These are phyloP conservation scores for Parastagonospora avenae DNA, from an alignment of 2,329 filamentous ascomycete genomes.

Conservation along the genomic window DNA sequence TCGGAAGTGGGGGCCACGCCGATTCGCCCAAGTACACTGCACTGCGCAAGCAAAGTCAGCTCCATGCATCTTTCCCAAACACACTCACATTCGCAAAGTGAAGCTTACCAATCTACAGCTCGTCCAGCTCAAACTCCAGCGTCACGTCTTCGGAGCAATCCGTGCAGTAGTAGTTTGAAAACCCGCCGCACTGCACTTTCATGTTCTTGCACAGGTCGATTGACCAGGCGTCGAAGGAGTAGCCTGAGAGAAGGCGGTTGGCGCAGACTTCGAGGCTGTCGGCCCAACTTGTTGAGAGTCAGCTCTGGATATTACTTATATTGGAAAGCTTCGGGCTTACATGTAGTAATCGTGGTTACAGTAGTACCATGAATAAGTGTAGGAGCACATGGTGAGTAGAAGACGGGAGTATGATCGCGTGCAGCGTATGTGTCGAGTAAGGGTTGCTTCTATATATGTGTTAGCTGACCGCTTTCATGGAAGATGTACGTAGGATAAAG, in stretches of 20 bases:
- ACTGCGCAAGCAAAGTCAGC: conserved; percentile 16
- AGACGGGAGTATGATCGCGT: neutral
- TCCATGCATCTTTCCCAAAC: neutral
- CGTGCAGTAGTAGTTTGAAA: conserved; percentile 52
- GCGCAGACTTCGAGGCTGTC: conserved; percentile 54
- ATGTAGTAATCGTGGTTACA: conserved; percentile 57
- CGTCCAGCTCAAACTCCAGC: conserved; percentile 51
- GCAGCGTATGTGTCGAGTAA: neutral
- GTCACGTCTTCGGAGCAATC: conserved; percentile 52
- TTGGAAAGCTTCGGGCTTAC: conserved; percentile 13
- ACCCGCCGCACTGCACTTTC: conserved; percentile 48
- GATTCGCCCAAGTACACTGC: conserved; percentile 5
- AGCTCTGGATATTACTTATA: conserved; percentile 15
- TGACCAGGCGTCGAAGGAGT: conserved; percentile 55
- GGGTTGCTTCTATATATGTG: conserved; percentile 4
- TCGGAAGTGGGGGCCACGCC: neutral
- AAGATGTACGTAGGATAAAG: too few relatives aligned
- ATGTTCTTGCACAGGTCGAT: conserved; percentile 56
- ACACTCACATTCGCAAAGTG: neutral
- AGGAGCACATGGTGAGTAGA: conserved; percentile 49
- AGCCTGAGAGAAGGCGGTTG: conserved; percentile 51
- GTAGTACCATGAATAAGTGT: conserved; percentile 55
- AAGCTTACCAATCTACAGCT: conserved; percentile 32
- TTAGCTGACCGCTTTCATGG: conserved; percentile 17
- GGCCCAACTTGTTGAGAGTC: conserved; percentile 25